Conservation (phyloP, 257 asterid species). For the Jasminum sambac region DNA sequence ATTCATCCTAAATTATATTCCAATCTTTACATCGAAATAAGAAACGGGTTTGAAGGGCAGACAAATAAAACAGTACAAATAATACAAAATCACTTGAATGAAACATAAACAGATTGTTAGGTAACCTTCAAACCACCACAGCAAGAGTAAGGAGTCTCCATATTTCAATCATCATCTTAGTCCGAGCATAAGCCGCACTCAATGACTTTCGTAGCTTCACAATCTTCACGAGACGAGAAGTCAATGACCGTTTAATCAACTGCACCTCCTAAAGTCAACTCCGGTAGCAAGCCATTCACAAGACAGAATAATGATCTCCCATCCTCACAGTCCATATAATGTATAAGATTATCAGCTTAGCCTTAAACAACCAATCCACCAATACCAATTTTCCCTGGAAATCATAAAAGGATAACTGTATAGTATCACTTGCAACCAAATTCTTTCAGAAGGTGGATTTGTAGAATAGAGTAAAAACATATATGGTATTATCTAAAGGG, state of each 20-base stretch:
- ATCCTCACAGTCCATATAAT: too few relatives aligned
- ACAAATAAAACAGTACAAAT: too few relatives aligned
- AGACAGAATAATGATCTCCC: conserved; percentile 96
- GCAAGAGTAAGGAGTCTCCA: conserved; percentile 98
- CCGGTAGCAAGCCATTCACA: conserved; percentile 93
- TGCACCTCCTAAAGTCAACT: conserved; percentile 91
- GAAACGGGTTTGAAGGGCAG: too few relatives aligned
- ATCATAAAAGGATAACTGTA: conserved; percentile 15
- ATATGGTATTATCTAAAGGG: too few relatives aligned
- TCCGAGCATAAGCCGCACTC: conserved; percentile 98
- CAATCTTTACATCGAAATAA: not conserved
- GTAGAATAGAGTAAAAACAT: too few relatives aligned
- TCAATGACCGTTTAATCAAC: conserved; percentile 42
- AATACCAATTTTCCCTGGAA: conserved; percentile 21
- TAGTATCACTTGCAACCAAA: too few relatives aligned
- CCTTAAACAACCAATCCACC: conserved; percentile 4
- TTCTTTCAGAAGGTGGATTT: too few relatives aligned
- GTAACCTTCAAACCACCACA: conserved; percentile 96
- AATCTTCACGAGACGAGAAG: conserved; percentile 33
- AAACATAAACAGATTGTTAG: too few relatives aligned
- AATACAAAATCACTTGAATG: too few relatives aligned
- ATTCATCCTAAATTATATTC: not conserved
- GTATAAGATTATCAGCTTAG: not conserved
- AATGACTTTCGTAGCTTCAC: conserved; percentile 58
- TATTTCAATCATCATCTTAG: conserved; percentile 70